Evolutionary conservation across 1,139 yeast species (phyloP), one percentile per base, ranked within the genome.

Genomic region (Candida buenavistaensis): DNA sequence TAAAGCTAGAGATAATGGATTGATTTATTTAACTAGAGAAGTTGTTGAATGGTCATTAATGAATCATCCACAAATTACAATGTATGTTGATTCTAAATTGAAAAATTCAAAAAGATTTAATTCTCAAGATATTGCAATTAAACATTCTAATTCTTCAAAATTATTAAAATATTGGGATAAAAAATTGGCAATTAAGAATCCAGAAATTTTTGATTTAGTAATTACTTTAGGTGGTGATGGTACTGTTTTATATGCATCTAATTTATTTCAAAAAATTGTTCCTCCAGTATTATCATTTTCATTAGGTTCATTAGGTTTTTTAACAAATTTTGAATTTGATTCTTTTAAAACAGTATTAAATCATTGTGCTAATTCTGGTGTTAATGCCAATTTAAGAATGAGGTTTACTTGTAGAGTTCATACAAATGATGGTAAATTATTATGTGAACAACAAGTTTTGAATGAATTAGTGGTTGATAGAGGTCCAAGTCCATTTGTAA

Each of bases 221-320:
- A 70, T 87, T 17, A 84, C 96, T 0, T 58, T 86, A 21, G 96
- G 96, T 12, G 96, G 96, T 14, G 96, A 87, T 52, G 96, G 96
- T 19, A 87, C 96, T 0, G 95, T 87, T 6, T 61, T 87, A 26
- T 85, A 79, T 52, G 94, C 83, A 1, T 82, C 90, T 1, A 82
- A 85, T 30, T 59, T 87, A 33, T 87, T 87, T 58, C 95, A 87
- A 54, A 62, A 78, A 43, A 78, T 81, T 33, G 95, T 87, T 0
- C 96, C 96, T 3, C 96, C 96, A 1, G 87, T 86, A n/a, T 73
- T 86, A 49, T 79, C 89, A 19, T 87, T 87, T 58, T 72, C 90
- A 2, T 64, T 87, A 26, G 96, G 96, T 0, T 82, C 90, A 1
- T 62, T 87, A 21, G 96, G 96, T 3, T 87, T 87, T 49, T 64